Evolutionary conservation across 2,329 filamentous ascomycete genomes (phyloP).

Genomic region (Colletotrichum sp.): DNA sequence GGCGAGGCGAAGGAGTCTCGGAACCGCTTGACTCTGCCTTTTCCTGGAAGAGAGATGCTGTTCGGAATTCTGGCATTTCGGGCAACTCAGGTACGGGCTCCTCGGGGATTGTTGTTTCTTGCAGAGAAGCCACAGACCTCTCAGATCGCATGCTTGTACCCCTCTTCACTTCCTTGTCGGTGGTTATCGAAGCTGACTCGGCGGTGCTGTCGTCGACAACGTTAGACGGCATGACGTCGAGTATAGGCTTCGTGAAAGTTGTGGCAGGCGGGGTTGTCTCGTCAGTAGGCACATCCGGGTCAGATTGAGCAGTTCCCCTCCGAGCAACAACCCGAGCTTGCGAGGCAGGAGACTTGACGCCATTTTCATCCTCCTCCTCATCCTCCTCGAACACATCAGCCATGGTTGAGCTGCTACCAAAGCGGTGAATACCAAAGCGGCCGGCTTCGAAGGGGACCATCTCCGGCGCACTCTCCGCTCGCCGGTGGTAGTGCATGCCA

Average conservation of each 20-base stretch:
- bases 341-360: constrained; percentile 32
- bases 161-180: constrained; percentile 42
- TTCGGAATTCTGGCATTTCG: constrained; percentile 43
- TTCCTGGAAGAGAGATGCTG: constrained; percentile 37
- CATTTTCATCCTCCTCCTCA: constrained; percentile 67
- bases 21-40: constrained; percentile 42
- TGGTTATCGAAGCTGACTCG: constrained; percentile 48
- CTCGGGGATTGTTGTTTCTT: constrained; percentile 56
- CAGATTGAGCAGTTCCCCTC: neutral
- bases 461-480: constrained; percentile 81
- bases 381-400: constrained; percentile 88
- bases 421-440: constrained; percentile 62
- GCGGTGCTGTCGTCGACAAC: neutral
- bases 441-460: constrained; percentile 74
- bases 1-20: constrained; percentile 50
- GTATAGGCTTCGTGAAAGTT: constrained; percentile 24
- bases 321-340: neutral
- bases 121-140: constrained; percentile 53
- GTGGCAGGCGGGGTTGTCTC: constrained; percentile 38
- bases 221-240: constrained; percentile 16
- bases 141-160: constrained; percentile 50
- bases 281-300: constrained; percentile 21
- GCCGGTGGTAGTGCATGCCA: constrained; percentile 77
- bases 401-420: constrained; percentile 75
- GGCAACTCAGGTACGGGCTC: constrained; percentile 41